Evolutionary conservation across 2,329 filamentous ascomycete genomes (phyloP).

Genomic region (Talaromyces sp.): DNA sequence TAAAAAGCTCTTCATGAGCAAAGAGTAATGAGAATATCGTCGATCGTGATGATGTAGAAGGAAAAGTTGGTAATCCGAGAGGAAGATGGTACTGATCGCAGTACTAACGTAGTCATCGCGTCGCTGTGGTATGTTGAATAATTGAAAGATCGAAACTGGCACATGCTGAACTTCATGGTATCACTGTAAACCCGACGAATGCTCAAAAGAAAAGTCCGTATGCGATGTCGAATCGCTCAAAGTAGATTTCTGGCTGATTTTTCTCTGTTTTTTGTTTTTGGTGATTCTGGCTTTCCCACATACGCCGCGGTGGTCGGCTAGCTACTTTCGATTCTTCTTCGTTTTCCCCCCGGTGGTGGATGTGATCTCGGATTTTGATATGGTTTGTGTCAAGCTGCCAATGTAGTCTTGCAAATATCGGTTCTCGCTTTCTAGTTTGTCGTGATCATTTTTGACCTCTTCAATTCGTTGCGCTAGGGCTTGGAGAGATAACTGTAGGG

Average conservation of each 20-base stretch:
- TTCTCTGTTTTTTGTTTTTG: conserved; percentile 27
- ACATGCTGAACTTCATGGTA: conserved; percentile 6
- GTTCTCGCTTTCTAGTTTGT: conserved; percentile 95
- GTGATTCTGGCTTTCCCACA: conserved; percentile 5
- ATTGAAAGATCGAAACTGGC: not conserved
- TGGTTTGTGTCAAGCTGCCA: conserved; percentile 82
- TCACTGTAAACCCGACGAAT: not conserved
- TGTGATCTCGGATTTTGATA: conserved; percentile 55
- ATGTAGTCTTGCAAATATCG: conserved; percentile 98
- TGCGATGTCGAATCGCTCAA: conserved; percentile 22
- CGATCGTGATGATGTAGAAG: not conserved
- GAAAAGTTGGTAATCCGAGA: not conserved
- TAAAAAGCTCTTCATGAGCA: not conserved
- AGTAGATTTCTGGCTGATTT: conserved; percentile 47
- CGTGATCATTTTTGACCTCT: conserved; percentile 87
- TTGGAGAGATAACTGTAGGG: conserved; percentile 81
- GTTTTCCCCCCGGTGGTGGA: conserved; percentile 51
- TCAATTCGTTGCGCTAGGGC: conserved; percentile 92
- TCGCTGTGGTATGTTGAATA: conserved; percentile 4
- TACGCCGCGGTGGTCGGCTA: conserved; percentile 4
- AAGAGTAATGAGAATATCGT: not conserved
- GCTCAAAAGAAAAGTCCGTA: conserved; percentile 7
- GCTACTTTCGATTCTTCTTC: conserved; percentile 45
- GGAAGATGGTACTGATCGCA: not conserved
- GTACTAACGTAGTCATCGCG: not conserved